Base-by-base conservation (phyloP, 495 filamentous ascomycete genomes). In the Penicillium crystallinum region DNA sequence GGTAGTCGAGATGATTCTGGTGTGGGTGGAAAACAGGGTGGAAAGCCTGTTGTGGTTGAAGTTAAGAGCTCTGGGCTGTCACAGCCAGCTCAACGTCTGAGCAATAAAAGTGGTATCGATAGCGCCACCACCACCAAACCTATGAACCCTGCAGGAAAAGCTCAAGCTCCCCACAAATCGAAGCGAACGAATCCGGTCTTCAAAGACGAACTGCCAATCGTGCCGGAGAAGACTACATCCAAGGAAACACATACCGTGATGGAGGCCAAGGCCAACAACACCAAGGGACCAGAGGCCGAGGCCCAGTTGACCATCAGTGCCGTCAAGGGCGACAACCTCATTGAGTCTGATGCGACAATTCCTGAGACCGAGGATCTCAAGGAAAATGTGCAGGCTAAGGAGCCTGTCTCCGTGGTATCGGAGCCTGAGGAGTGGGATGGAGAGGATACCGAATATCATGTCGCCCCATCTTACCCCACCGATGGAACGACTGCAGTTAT, bases 361-460 rank as follows among this genome's bases (percentile, higher is more conserved):
- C 57, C 52, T 21, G 54, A 63, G 11, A 23, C 55, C 3, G 55
- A 59, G 8, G 58, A 66, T 8, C n/a, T 42, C 12, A 66, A 63
- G 37, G 42, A 45, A 5, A 2, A 38, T 10, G 23, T 19, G 9
- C 21, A 17, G 17, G 39, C 31, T 19, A 35, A 27, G 40, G 42
- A 31, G n/a, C 23, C 15, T 15, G 42, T 37, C 14, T 44, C 10
- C n/a, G 55, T 66, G 6, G 61, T 67, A 35, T 74, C 78, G 1
- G 87, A 89, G 49, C 70, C 78, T 3, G 87, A 89, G 58, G 84
- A 89, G 57, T 89, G 83, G 81, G 86, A 88, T 19, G 85, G 86
- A 14, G 86, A 91, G 6, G 84, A 88, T 49, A 83, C 84, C 57
- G 88, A 87, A 3, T 92, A 89, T 62, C 83, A 83, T 18, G 91